These are phyloP conservation scores for Theobroma grandiflorum DNA, from an alignment of 441 rosid genomes.

Conservation along the genomic window DNA sequence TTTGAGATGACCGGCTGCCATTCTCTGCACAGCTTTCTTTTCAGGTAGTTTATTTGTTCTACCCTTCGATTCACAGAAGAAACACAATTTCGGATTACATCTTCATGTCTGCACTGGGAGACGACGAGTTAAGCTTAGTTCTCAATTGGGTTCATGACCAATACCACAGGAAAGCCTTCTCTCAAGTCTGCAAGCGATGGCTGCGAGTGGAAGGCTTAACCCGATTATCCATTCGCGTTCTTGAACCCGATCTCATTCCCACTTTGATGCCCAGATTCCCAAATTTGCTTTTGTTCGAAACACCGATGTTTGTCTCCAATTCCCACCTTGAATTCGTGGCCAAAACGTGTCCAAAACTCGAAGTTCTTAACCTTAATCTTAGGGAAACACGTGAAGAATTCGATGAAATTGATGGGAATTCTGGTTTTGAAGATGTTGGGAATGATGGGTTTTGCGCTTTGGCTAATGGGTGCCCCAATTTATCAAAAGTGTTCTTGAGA, in stretches of 20 bases:
- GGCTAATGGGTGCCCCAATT: conserved; percentile 42
- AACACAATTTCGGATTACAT: not conserved
- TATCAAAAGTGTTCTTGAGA: conserved; percentile 41
- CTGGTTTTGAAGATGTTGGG: conserved; percentile 36
- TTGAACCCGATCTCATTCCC: conserved; percentile 42
- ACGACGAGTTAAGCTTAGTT: conserved; percentile 50
- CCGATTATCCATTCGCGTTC: conserved; percentile 47
- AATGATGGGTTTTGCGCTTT: conserved; percentile 40
- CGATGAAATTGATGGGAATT: conserved; percentile 15
- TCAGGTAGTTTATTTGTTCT: not conserved
- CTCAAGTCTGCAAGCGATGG: conserved; percentile 56
- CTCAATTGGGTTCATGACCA: conserved; percentile 38
- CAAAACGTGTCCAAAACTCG: conserved; percentile 41
- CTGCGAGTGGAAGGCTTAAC: conserved; percentile 46
- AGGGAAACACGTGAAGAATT: conserved; percentile 19
- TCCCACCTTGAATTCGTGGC: conserved; percentile 46
- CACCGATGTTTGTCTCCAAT: conserved; percentile 29
- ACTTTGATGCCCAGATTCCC: conserved; percentile 55
- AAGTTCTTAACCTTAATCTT: conserved; percentile 39
- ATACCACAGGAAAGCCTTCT: conserved; percentile 38
- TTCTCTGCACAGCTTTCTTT: not conserved
- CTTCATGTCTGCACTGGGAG: conserved; percentile 44
- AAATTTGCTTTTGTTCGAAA: conserved; percentile 38
- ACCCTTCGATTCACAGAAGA: not conserved
- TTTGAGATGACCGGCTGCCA: not conserved